A percentile compares a stretch with the other conserved stretches of the same genome.
phyloP scores from a whole-genome alignment of 768 basidiomycete species.

The Boletus rubropictus region DNA sequence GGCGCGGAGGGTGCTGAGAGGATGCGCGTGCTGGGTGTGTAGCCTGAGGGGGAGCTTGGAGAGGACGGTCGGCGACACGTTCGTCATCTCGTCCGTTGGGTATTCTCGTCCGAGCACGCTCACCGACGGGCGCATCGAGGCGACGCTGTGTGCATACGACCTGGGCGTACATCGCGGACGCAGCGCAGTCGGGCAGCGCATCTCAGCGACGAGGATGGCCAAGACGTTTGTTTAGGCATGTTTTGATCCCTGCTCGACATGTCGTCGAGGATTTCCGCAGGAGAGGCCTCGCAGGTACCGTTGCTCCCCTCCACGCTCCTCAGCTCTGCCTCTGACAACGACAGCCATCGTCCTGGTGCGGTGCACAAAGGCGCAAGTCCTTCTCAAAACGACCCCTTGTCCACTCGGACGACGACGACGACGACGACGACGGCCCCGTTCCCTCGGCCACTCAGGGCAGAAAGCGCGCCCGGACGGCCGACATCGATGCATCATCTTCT shows the following conservation, averaged over 20 bases:
- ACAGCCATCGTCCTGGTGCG: constrained; percentile 18
- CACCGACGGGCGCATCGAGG: constrained; percentile 24
- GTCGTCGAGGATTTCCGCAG: constrained; percentile 14
- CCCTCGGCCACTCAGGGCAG: constrained; percentile 42
- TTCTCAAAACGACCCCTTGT: constrained; percentile 24
- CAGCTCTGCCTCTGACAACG: constrained; percentile 6
- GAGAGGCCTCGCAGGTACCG: constrained; percentile 21
- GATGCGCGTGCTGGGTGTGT: constrained; percentile 74
- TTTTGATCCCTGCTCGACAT: constrained; percentile 9
- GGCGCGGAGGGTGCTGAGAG: constrained; percentile 76
- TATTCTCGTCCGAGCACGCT: constrained; percentile 63
- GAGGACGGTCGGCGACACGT: constrained; percentile 80
- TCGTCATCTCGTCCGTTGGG: constrained; percentile 73
- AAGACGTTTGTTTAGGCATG: constrained; percentile 20
- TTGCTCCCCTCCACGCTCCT: background rate
- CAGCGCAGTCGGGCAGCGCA: constrained; percentile 12
- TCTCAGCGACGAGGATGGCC: constrained; percentile 4
- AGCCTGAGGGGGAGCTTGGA: constrained; percentile 73
- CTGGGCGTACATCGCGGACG: constrained; percentile 5
- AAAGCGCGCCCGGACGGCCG: constrained; percentile 25
- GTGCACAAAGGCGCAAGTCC: constrained; percentile 14
- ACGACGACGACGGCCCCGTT: constrained; percentile 41
- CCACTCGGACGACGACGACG: constrained; percentile 35
- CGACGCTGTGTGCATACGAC: constrained; percentile 11
- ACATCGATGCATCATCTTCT: constrained; percentile 23